Base-by-base conservation (phyloP, 345 rosid species). In the Corchorus capsularis region DNA sequence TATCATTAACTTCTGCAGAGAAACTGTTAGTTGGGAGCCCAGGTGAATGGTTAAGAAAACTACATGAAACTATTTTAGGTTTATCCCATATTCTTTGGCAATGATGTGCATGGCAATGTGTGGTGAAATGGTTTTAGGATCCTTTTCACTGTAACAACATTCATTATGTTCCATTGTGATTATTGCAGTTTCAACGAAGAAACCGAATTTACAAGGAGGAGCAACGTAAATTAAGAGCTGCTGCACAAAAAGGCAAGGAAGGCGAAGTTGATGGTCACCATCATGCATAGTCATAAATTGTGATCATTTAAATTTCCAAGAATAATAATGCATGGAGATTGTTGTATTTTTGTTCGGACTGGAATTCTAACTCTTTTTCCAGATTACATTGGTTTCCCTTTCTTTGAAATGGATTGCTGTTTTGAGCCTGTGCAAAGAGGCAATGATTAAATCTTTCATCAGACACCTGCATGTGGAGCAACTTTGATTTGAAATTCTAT, bases 191-290 rank as follows among this genome's bases (percentile, higher is more conserved):
- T 80, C 92, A 92, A 79, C 85, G 99, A 63, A 91, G 99, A 79
- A 96, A 96, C 77, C 87, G 97, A 54, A 89, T 96, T 68, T 96
- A 96, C 85, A 96, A 96, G 85, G 99, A 96, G 85, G 99, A 96
- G 84, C 95, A 96, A 83, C 98, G 98, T 34, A 91, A 92, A 76
- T 79, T 93, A 76, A 83, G 98, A 68, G 95, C 99, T n/a, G 97
- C 94, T 47, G 81, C 90, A 0, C 87, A 85, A 63, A 91, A 90
- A 76, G 84, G 34, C 67, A 88, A 85, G 71, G 87, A 84, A 0
- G 91, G 76, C 2, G 93, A 73, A 39, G 92, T 83, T 50, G 90
- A 78, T 13, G 67, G 75, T 81, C 81, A 69, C 37, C 87, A 82
- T 81, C 97, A 90, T 19, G 71, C 77, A n/a, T 79, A 74, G 83